A percentile compares a stretch with the other conserved stretches of the same genome.
These are phyloP conservation scores for Sanguinoderma infundibulare DNA, from an alignment of 1,284 basidiomycete species.

Conservation along the genomic window DNA sequence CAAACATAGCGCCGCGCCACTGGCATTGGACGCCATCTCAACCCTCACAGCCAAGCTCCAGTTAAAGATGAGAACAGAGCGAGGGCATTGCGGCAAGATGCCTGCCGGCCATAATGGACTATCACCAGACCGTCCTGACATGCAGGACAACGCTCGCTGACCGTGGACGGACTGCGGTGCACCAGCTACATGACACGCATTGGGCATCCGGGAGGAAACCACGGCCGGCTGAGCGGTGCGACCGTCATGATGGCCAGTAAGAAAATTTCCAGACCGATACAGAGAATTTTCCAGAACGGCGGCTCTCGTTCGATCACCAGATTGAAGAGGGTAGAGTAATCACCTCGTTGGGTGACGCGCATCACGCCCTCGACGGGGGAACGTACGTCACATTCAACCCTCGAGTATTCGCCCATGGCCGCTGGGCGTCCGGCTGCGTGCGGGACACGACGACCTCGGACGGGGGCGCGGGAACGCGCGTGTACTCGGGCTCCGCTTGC, in stretches of 20 bases:
- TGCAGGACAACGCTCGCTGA: too few relatives aligned
- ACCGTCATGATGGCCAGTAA: neutral
- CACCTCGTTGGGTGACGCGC: neutral
- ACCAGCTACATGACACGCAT: too few relatives aligned
- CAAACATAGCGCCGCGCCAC: neutral
- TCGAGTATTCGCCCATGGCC: conserved; percentile 55
- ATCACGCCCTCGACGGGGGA: conserved; percentile 29
- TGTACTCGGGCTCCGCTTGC: conserved; percentile 40
- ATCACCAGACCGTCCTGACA: too few relatives aligned
- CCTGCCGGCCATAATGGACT: too few relatives aligned
- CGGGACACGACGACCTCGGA: conserved; percentile 40
- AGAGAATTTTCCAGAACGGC: neutral
- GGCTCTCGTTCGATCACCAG: neutral
- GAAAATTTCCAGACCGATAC: neutral
- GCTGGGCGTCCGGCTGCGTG: conserved; percentile 26
- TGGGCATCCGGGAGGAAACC: neutral
- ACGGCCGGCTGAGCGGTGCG: neutral
- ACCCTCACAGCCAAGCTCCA: neutral
- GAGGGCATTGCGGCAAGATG: too few relatives aligned
- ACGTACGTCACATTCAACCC: conserved; percentile 45
- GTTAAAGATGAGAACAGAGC: neutral
- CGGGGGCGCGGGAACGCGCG: conserved; percentile 48
- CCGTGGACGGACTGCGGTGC: too few relatives aligned
- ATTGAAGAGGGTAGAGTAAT: neutral
- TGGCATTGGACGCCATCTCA: neutral